Conservation (phyloP, 2,329 filamentous ascomycete genomes). For the Pseudopithomyces chartarum region DNA sequence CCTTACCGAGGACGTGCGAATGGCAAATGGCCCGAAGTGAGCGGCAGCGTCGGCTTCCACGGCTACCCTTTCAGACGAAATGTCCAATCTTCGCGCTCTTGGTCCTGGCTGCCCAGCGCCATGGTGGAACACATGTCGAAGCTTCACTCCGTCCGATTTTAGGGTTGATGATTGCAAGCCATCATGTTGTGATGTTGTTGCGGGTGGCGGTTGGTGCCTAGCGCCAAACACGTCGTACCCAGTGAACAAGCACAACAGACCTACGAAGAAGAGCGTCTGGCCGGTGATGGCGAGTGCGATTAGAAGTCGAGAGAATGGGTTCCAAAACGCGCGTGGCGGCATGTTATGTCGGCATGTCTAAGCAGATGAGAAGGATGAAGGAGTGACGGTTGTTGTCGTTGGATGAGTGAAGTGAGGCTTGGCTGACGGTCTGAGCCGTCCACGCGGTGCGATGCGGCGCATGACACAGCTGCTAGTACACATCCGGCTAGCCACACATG, state of each 20-base stretch:
- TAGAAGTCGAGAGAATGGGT: not conserved
- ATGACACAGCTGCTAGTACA: conserved; percentile 1
- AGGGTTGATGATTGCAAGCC: not conserved
- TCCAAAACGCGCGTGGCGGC: conserved; percentile 9
- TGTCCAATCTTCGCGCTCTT: conserved; percentile 38
- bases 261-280: conserved; percentile 4
- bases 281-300: not conserved
- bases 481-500: not conserved
- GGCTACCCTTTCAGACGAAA: conserved; percentile 27
- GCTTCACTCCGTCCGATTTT: conserved; percentile 19
- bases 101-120: conserved; percentile 40
- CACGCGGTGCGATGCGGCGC: conserved; percentile 10
- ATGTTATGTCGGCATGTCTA: conserved; percentile 16
- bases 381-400: conserved; percentile 10
- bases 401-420: conserved; percentile 3
- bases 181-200: not conserved
- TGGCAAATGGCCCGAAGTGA: conserved; percentile 35
- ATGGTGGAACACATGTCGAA: conserved; percentile 42
- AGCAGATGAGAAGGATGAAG: not conserved
- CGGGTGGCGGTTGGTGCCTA: conserved; percentile 9
- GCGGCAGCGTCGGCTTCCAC: conserved; percentile 25
- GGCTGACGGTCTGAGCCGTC: conserved; percentile 3
- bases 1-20: conserved; percentile 32
- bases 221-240: conserved; percentile 4
- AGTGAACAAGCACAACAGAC: not conserved